phyloP scores from a whole-genome alignment of 192 early-diverging fungal genomes.

The Coemansia sp. region DNA sequence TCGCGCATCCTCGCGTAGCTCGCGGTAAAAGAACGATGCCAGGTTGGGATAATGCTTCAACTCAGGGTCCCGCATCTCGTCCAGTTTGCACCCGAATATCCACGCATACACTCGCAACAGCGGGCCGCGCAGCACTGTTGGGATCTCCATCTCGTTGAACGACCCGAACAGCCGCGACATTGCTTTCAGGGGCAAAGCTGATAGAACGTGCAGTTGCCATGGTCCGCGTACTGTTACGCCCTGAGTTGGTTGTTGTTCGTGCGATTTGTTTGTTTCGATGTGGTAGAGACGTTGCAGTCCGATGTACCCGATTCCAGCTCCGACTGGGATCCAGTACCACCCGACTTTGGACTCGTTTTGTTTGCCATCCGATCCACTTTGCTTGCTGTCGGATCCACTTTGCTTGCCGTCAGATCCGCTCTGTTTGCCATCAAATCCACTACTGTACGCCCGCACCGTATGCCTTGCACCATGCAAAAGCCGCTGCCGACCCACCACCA shows the following conservation, averaged over 20 bases:
- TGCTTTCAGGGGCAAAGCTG: constrained; percentile 81
- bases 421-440: neutral
- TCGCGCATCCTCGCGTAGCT: constrained; percentile 74
- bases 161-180: constrained; percentile 91
- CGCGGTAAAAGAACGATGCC: constrained; percentile 90
- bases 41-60: constrained; percentile 80
- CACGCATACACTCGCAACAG: constrained; percentile 77
- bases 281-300: constrained; percentile 63
- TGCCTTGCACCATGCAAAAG: neutral
- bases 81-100: constrained; percentile 87
- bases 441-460: constrained; percentile 15
- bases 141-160: constrained; percentile 83
- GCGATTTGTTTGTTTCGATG: constrained; percentile 45
- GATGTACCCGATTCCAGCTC: constrained; percentile 72
- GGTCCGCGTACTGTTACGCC: constrained; percentile 66
- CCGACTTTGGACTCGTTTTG: constrained; percentile 6
- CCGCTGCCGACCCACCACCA: neutral
- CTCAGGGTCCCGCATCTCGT: constrained; percentile 87
- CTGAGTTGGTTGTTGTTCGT: constrained; percentile 1
- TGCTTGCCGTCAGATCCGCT: neutral
- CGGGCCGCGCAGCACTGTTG: constrained; percentile 67
- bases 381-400: neutral
- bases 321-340: constrained; percentile 76
- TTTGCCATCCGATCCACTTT: constrained; percentile 5
- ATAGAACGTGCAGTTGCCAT: constrained; percentile 88